A percentile compares a stretch with the other conserved stretches of the same genome.
Evolutionary conservation across 495 filamentous ascomycete species (phyloP).

Genomic region (Aspergillus funiculosus): DNA sequence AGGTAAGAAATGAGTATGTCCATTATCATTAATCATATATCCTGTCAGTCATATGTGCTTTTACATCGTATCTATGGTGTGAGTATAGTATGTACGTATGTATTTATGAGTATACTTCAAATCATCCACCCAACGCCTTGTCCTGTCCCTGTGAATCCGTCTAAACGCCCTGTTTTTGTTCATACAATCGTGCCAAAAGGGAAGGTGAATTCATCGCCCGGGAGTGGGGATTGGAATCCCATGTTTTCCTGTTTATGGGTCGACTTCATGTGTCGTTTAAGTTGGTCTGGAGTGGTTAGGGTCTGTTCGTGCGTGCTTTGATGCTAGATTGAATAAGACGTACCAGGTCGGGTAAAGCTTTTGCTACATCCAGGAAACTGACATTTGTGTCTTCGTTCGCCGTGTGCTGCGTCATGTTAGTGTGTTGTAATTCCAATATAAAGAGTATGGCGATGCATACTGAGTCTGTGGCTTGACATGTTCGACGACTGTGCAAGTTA

Average conservation of each 20-base stretch:
- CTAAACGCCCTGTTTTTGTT: not conserved
- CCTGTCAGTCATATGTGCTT: not conserved
- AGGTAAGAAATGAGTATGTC: not conserved
- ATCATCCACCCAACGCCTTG: not conserved
- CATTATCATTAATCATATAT: constrained; percentile 7
- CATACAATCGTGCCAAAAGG: constrained; percentile 25
- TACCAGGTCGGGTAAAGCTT: constrained; percentile 47
- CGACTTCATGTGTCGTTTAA: constrained; percentile 42
- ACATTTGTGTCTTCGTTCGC: constrained; percentile 45
- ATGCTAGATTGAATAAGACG: constrained; percentile 6
- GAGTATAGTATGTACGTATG: not conserved
- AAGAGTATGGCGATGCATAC: constrained; percentile 19
- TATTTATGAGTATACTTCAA: not conserved
- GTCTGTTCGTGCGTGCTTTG: not conserved
- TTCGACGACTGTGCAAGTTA: constrained; percentile 37
- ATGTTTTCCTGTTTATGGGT: constrained; percentile 36
- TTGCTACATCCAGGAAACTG: constrained; percentile 38
- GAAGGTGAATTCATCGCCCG: constrained; percentile 24
- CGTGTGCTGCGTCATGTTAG: constrained; percentile 34
- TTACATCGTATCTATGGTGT: not conserved
- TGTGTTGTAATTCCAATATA: not conserved
- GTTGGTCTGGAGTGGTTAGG: constrained; percentile 29
- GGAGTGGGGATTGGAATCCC: constrained; percentile 19
- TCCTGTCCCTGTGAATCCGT: not conserved
- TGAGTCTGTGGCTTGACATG: constrained; percentile 46